A percentile compares a stretch with the other conserved stretches of the same genome.
These are phyloP conservation scores for Cytospora piceicola DNA, from an alignment of 2,329 filamentous ascomycete genomes.

Conservation along the genomic window DNA sequence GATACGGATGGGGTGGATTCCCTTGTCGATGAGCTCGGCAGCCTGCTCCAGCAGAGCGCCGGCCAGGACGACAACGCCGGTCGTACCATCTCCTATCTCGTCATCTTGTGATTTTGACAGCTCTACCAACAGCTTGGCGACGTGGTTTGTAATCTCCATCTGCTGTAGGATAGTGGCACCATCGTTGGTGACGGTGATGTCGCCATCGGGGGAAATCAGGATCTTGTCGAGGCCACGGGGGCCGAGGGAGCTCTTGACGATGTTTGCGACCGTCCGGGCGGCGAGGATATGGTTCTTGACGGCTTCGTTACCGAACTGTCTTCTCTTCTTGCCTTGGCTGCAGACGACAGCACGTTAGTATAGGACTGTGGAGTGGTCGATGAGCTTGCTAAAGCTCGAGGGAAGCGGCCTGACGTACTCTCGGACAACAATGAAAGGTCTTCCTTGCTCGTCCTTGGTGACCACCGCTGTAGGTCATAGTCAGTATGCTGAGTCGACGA, in stretches of 20 bases:
- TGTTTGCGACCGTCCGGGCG: conserved; percentile 92
- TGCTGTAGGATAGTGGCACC: conserved; percentile 95
- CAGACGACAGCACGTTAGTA: conserved; percentile 34
- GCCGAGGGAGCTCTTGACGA: conserved; percentile 95
- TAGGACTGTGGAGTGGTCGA: conserved; percentile 16
- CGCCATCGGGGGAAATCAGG: conserved; percentile 95
- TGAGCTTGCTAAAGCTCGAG: conserved; percentile 30
- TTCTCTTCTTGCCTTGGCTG: conserved; percentile 96
- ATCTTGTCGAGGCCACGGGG: conserved; percentile 98
- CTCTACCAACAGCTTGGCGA: conserved; percentile 94
- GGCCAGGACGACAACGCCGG: conserved; percentile 93
- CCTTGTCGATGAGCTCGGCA: conserved; percentile 98
- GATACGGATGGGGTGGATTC: conserved; percentile 97
- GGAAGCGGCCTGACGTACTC: conserved; percentile 66
- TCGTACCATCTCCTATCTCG: conserved; percentile 98
- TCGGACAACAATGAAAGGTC: conserved; percentile 97
- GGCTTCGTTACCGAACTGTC: conserved; percentile 93
- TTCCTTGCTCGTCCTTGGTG: conserved; percentile 95
- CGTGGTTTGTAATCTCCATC: conserved; percentile 99
- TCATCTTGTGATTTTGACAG: conserved; percentile 98
- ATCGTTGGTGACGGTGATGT: conserved; percentile 99
- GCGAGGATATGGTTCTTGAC: conserved; percentile 98
- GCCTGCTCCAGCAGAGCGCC: conserved; percentile 95
- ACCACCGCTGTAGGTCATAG: conserved; percentile 59
- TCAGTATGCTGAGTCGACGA: conserved; percentile 28